phyloP scores from a whole-genome alignment of 2,329 filamentous ascomycete genomes.

The Thelonectria rubi region DNA sequence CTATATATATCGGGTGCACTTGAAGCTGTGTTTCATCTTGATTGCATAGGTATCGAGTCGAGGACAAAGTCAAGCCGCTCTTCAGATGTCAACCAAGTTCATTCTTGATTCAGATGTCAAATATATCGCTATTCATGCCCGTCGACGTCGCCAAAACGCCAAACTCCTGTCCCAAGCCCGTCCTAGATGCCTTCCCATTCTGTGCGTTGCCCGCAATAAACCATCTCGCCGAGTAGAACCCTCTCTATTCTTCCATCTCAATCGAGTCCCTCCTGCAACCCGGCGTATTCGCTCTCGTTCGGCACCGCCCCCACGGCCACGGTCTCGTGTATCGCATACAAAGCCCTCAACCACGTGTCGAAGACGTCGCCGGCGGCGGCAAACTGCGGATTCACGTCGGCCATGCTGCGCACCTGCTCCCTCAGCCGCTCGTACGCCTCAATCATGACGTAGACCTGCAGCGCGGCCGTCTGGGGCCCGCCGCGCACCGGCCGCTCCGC shows the following conservation, averaged over 20 bases:
- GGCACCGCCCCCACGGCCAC: constrained; percentile 37
- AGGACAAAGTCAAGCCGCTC: no score
- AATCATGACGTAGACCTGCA: constrained; percentile 67
- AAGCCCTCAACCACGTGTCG: constrained; percentile 60
- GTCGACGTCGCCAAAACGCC: not conserved
- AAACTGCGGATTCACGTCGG: constrained; percentile 46
- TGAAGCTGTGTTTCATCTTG: no score
- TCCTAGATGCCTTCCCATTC: no score
- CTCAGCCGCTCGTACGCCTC: constrained; percentile 65
- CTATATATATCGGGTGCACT: no score
- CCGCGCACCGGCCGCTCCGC: constrained; percentile 37
- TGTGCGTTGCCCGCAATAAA: no score
- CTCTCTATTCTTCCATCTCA: constrained; percentile 10
- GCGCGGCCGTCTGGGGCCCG: constrained; percentile 50
- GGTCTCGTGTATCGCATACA: constrained; percentile 57
- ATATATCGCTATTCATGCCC: not conserved
- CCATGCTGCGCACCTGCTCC: constrained; percentile 53
- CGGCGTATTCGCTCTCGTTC: constrained; percentile 44
- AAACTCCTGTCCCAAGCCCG: not conserved
- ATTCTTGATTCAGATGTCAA: not conserved
- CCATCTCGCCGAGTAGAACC: not conserved
- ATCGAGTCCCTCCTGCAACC: constrained; percentile 40
- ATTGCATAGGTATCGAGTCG: no score
- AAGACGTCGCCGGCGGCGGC: constrained; percentile 51
- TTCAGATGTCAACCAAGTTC: not conserved